phyloP scores from a whole-genome alignment of 306 rosid genomes.

The Vigna unguiculata region DNA sequence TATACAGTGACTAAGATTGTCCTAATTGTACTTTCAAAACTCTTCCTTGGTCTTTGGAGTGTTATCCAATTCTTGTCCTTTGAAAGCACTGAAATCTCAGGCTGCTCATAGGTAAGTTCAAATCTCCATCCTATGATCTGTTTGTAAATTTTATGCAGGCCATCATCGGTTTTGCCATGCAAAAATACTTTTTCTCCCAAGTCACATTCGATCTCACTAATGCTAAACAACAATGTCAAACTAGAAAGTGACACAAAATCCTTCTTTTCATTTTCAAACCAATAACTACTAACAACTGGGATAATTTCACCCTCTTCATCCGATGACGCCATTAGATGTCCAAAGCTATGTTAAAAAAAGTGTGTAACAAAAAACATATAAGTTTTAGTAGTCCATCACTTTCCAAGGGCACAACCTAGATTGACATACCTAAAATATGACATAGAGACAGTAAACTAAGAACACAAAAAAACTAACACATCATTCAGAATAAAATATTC shows the following conservation, averaged over 20 bases:
- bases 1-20: constrained; percentile 56
- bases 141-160: constrained; percentile 53
- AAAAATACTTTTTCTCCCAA: constrained; percentile 44
- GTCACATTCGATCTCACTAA: constrained; percentile 39
- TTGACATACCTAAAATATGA: background rate
- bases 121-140: constrained; percentile 66
- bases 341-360: constrained; percentile 37
- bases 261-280: constrained; percentile 48
- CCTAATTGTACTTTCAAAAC: constrained; percentile 52
- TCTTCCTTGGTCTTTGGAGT: constrained; percentile 63
- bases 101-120: constrained; percentile 54
- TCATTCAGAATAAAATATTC: background rate
- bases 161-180: constrained; percentile 51
- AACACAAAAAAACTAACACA: background rate
- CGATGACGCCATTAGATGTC: constrained; percentile 61
- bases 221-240: constrained; percentile 61
- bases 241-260: constrained; percentile 52
- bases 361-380: constrained; percentile 19
- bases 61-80: constrained; percentile 61
- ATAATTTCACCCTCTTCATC: constrained; percentile 70
- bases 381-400: constrained; percentile 20
- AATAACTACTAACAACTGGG: constrained; percentile 48
- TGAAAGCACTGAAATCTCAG: constrained; percentile 61
- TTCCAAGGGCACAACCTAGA: constrained; percentile 17
- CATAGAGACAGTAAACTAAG: background rate